Percentiles rank a stretch among this genome's conserved stretches.
Conservation (phyloP, 768 basidiomycete species). For the Termitomyces sp. region DNA sequence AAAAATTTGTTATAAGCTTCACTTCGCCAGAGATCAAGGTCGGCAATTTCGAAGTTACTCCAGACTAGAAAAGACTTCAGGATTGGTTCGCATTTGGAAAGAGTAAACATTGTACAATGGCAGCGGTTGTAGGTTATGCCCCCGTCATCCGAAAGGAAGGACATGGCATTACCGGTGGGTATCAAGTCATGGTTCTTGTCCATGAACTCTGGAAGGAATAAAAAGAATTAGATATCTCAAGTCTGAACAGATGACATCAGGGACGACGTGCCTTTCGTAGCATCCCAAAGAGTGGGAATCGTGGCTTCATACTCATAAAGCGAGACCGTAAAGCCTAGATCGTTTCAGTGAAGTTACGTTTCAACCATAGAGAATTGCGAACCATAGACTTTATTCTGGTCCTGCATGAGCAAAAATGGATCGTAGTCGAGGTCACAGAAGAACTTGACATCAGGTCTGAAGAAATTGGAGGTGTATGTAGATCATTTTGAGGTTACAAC, state of each 20-base stretch:
- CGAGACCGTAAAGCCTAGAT: conserved; percentile 72
- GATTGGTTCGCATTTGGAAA: background rate
- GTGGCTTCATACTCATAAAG: conserved; percentile 81
- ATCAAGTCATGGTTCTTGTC: conserved; percentile 54
- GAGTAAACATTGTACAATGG: conserved; percentile 45
- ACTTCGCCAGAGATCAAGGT: conserved; percentile 78
- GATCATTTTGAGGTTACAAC: conserved; percentile 12
- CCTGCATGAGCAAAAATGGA: conserved; percentile 86
- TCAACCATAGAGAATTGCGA: conserved; percentile 5
- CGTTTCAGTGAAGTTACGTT: background rate
- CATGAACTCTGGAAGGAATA: conserved; percentile 60
- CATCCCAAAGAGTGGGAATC: conserved; percentile 81
- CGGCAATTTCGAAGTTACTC: conserved; percentile 92
- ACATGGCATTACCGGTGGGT: conserved; percentile 68
- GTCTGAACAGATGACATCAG: background rate
- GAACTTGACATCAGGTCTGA: conserved; percentile 78
- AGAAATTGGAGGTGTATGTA: conserved; percentile 1
- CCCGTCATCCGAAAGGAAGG: conserved; percentile 74
- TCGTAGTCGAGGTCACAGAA: conserved; percentile 87
- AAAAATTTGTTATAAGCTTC: conserved; percentile 84
- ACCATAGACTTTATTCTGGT: conserved; percentile 83
- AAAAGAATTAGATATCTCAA: background rate
- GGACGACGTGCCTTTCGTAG: conserved; percentile 52
- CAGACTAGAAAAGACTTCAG: conserved; percentile 49
- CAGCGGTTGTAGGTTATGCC: conserved; percentile 73